Base-by-base conservation (phyloP, 345 rosid genomes). In the Pistacia vera region DNA sequence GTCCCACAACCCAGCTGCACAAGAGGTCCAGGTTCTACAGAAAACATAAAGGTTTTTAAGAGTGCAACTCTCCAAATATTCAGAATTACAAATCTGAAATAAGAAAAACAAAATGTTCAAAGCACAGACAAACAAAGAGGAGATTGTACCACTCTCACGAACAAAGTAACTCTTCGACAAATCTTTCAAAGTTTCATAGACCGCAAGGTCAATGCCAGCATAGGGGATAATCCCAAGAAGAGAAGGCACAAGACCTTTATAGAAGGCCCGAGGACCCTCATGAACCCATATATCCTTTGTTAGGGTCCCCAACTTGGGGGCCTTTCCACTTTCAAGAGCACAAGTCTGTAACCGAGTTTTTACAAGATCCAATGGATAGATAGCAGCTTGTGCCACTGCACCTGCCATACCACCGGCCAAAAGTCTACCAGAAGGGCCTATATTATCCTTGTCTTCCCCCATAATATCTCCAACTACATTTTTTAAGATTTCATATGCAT, bases 131-230 rank as follows among this genome's bases (percentile, higher is more conserved):
- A 57, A 61, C 44, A 28, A n/a, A 13, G 28, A 63, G 44, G 60
- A 46, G 66, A 20, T 63, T 75, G 71, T 83, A 93, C 99, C 99
- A 58, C 74, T 79, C 58, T 93, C 97, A n/a, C 71, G 85, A 82
- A 91, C 87, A 83, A 92, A 56, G 84, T 91, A 85, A 41, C 87
- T 83, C 89, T 79, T 91, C 14, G 99, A 92, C 75, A 92, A 80
- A 76, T 96, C 99, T 83, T 93, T 96, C 77, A 93, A 81, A 73
- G 97, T 87, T 82, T 96, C 99, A 60, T 96, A 96, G 74, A 92
- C 97, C 55, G 99, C 92, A 63, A 96, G 98, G 74, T 96, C 99
- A 52, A 96, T 96, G 70, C 99, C 98, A 70, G 97, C 92, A 76
- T 92, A 96, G 58, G 98, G 99, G 52, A 96, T 85, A 30, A 96